Evolutionary conservation across 2,329 filamentous ascomycete species (phyloP).

Genomic region (Colletotrichum tropicicola): DNA sequence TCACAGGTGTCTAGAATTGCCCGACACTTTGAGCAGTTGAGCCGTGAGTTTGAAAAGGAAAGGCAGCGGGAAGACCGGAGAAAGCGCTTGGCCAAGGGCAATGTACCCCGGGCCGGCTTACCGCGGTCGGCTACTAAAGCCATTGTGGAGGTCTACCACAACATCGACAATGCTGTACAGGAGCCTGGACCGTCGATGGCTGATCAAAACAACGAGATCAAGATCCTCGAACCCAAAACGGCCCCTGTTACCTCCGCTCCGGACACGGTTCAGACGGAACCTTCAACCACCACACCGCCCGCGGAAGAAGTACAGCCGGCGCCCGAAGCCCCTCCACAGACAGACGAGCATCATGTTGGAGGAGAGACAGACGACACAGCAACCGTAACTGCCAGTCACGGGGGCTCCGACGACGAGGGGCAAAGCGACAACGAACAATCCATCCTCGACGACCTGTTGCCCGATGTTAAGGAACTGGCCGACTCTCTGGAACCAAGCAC

Average conservation of each 20-base stretch:
- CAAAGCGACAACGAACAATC: slow-evolving; percentile 78
- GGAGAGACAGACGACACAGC: slow-evolving; percentile 44
- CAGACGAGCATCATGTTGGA: slow-evolving; percentile 27
- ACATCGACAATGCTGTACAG: slow-evolving; percentile 91
- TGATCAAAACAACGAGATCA: slow-evolving; percentile 28
- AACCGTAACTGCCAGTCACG: slow-evolving; percentile 59
- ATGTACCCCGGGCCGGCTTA: slow-evolving; percentile 78
- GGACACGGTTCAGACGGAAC: slow-evolving; percentile 21
- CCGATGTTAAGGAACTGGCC: slow-evolving; percentile 69
- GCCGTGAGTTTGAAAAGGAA: slow-evolving; percentile 95
- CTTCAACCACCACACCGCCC: slow-evolving; percentile 30
- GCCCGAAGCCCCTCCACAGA: slow-evolving; percentile 15
- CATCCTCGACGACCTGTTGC: slow-evolving; percentile 73
- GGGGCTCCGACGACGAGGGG: slow-evolving; percentile 74
- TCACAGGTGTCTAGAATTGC: slow-evolving; percentile 91
- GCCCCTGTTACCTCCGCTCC: slow-evolving; percentile 18
- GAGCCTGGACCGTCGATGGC: slow-evolving; percentile 77
- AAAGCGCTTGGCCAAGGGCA: slow-evolving; percentile 78
- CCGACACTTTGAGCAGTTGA: slow-evolving; percentile 95
- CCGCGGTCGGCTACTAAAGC: slow-evolving; percentile 94
- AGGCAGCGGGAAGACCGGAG: slow-evolving; percentile 81
- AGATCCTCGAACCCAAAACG: slow-evolving; percentile 24
- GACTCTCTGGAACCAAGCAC: slow-evolving; percentile 68
- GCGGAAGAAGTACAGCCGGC: not conserved
- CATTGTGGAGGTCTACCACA: slow-evolving; percentile 94